phyloP scores from a whole-genome alignment of 371 early-diverging fungal species.

The Mortierella sp. region DNA sequence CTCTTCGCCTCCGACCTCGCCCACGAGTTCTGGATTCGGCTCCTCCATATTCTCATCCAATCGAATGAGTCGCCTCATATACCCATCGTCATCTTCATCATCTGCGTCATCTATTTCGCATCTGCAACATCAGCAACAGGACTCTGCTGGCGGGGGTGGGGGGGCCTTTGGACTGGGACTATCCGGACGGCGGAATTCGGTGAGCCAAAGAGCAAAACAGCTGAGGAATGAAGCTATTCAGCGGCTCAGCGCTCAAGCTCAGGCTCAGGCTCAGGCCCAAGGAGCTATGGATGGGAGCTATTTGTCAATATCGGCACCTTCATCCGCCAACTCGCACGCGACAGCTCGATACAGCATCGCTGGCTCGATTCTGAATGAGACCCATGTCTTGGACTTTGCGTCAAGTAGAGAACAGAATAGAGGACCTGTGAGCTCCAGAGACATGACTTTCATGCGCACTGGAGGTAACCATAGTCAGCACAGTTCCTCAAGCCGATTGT shows the following conservation, averaged over 20 bases:
- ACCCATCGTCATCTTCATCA: slow-evolving; percentile 13
- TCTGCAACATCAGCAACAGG: slow-evolving; percentile 13
- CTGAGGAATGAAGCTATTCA: slow-evolving; percentile 49
- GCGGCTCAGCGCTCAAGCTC: slow-evolving; percentile 34
- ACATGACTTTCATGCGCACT: slow-evolving; percentile 3
- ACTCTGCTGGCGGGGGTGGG: slow-evolving; percentile 2
- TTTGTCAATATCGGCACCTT: slow-evolving; percentile 1
- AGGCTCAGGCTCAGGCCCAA: slow-evolving; percentile 14
- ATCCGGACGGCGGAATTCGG: slow-evolving; percentile 36
- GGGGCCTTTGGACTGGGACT: slow-evolving; percentile 27
- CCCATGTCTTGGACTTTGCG: slow-evolving; percentile 1
- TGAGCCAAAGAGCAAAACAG: slow-evolving; percentile 27
- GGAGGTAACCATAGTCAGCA: slow-evolving; percentile 25
- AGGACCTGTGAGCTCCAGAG: slow-evolving; percentile 7
- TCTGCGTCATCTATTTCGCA: slow-evolving; percentile 11
- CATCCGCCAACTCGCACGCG: slow-evolving; percentile 3
- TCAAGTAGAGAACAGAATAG: background rate
- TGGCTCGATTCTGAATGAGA: slow-evolving; percentile 19
- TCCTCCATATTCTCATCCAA: slow-evolving; percentile 37
- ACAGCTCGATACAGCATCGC: slow-evolving; percentile 29
- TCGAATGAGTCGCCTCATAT: slow-evolving; percentile 43
- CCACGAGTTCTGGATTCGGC: slow-evolving; percentile 27
- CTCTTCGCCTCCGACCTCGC: slow-evolving; percentile 26
- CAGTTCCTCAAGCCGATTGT: slow-evolving; percentile 25
- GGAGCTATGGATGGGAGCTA: background rate